Percentiles rank a stretch among this genome's conserved stretches.
phyloP scores from a whole-genome alignment of 495 filamentous ascomycete genomes.

The Penicillium canescens region DNA sequence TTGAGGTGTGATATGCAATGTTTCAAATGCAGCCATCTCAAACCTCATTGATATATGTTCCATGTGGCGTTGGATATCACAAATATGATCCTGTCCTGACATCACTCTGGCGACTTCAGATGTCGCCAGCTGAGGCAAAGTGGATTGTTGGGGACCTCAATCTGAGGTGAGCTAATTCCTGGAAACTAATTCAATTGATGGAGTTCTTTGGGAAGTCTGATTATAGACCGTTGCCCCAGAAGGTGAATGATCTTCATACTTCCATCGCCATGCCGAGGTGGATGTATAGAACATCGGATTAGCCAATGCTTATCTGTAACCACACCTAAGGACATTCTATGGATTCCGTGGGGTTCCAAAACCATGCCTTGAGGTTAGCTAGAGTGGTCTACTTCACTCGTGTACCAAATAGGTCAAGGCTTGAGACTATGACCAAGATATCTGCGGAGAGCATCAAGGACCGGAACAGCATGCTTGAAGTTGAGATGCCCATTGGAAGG shows the following conservation, averaged over 20 bases:
- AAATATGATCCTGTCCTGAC: slow-evolving; percentile 16
- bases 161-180: background rate
- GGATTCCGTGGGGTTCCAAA: background rate
- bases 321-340: background rate
- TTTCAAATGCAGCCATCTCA: background rate
- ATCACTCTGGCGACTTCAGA: slow-evolving; percentile 9
- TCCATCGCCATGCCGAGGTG: background rate
- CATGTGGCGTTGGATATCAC: slow-evolving; percentile 10
- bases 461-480: background rate
- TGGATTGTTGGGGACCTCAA: background rate
- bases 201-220: background rate
- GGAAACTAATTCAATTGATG: slow-evolving; percentile 2
- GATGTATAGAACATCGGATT: background rate
- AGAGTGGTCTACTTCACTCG: too few relatives aligned
- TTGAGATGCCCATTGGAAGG: background rate
- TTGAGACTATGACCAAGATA: too few relatives aligned
- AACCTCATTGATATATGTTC: slow-evolving; percentile 9
- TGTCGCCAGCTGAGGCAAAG: slow-evolving; percentile 16
- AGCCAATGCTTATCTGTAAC: background rate
- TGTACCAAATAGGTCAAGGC: too few relatives aligned
- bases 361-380: background rate
- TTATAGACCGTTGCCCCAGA: slow-evolving; percentile 16
- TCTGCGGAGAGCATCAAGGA: background rate
- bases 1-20: background rate
- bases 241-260: slow-evolving; percentile 16